Conservation (phyloP, 2,329 filamentous ascomycete species). For the Aspergillus caelatus region DNA sequence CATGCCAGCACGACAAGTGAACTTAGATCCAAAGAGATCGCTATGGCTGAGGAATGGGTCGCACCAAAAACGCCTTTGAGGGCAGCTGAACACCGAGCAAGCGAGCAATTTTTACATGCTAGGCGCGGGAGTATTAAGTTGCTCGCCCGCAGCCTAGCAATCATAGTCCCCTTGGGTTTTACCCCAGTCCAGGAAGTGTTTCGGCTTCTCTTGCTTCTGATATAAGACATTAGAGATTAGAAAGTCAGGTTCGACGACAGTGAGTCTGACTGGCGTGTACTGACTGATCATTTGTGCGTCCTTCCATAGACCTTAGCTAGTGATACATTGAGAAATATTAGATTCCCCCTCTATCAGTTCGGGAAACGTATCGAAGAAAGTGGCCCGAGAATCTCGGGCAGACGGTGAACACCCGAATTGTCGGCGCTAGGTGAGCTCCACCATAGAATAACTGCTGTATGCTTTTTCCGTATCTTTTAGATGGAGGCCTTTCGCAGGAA, state of each 20-base stretch:
- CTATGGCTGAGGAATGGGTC: neutral
- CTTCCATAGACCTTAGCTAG: neutral
- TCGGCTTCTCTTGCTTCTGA: neutral
- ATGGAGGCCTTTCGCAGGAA: too few species aligned
- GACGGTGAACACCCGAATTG: too few species aligned
- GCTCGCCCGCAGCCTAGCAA: neutral
- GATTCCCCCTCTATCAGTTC: neutral
- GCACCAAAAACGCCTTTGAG: neutral
- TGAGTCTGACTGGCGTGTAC: neutral
- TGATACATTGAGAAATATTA: neutral
- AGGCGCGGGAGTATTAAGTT: neutral
- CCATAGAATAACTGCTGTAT: too few species aligned
- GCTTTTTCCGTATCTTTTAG: too few species aligned
- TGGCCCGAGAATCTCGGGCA: too few species aligned
- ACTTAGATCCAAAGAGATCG: neutral
- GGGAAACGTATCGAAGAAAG: too few species aligned
- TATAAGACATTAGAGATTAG: neutral
- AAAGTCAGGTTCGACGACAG: neutral
- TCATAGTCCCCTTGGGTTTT: neutral
- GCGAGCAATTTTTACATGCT: neutral
- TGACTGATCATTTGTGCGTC: neutral
- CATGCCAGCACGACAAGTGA: neutral
- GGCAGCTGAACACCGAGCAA: neutral
- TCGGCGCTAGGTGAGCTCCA: too few species aligned
- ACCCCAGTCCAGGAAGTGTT: neutral